Conservation (phyloP, 2,329 filamentous ascomycete genomes). For the Xylaria polymorpha region DNA sequence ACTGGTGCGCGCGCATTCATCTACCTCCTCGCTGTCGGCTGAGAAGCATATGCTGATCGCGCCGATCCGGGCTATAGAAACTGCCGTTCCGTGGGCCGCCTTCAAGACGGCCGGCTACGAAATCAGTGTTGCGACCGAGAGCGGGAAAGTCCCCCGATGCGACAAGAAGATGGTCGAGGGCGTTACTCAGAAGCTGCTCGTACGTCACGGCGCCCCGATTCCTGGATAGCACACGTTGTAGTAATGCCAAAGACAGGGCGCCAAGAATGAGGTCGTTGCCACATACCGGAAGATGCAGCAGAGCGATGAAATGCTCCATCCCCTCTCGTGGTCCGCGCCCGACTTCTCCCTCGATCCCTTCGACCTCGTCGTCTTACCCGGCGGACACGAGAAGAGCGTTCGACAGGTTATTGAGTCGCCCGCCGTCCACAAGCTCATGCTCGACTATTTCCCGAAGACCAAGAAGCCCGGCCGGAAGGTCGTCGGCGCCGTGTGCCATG, state of each 20-base stretch:
- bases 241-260: conserved; percentile 51
- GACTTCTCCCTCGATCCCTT: conserved; percentile 59
- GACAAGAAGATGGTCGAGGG: conserved; percentile 63
- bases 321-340: conserved; percentile 58
- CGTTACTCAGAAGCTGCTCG: conserved; percentile 61
- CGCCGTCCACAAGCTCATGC: conserved; percentile 57
- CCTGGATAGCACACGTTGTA: conserved; percentile 36
- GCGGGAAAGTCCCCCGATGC: conserved; percentile 59
- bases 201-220: conserved; percentile 45
- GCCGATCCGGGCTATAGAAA: conserved; percentile 53
- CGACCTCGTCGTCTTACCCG: conserved; percentile 63
- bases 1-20: conserved; percentile 55
- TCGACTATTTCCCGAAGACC: conserved; percentile 61
- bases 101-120: conserved; percentile 62
- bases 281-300: conserved; percentile 58
- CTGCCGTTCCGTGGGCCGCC: conserved; percentile 60
- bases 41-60: conserved; percentile 5
- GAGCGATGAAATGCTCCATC: conserved; percentile 56
- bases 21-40: background rate
- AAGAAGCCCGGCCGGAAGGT: conserved; percentile 57
- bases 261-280: conserved; percentile 54
- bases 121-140: conserved; percentile 63
- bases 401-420: conserved; percentile 63
- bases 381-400: conserved; percentile 65
- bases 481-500: conserved; percentile 64